Base-by-base conservation (phyloP, 2,329 filamentous ascomycete species). In the Clonostachys rhizophaga region DNA sequence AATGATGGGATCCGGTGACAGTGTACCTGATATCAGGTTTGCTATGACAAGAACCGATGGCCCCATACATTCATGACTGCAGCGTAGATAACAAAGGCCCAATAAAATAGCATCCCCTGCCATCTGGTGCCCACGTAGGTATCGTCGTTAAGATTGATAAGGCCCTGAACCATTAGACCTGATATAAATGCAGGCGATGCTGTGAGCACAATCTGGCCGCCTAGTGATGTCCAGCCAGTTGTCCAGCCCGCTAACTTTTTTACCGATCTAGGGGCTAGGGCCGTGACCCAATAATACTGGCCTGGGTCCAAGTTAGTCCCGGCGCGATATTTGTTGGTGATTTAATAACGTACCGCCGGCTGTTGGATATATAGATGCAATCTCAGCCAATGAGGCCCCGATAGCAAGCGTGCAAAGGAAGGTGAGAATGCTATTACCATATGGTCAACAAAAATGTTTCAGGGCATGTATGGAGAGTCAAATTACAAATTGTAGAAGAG, bases 41-140 rank as follows among this genome's bases (percentile, higher is more conserved):
- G 57, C 1, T 62, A 59, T 1, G 70, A 3, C 74, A 53, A 1
- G 65, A 44, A 18, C 52, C 63, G 0, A 60, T 58, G 0, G 69
- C 71, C 20, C 60, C 62, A 74, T 6, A 74, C 66, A 18, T 75
- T 76, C 33, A 72, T 49, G 0, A 53, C 52, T 6, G 64, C 51
- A 0, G 62, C 60, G 42, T 71, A 74, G 0, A 60, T 30, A 6
- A 74, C 48, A 0, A 74, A 52, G 2, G 66, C 60, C 70, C 71
- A 75, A 52, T 74, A 74, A 41, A 76, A 67, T 0, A 76, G 51
- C 61, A 74, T 69, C 0, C 70, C 71, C 17, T 70, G 68, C 67
- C 69, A 75, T 24, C 68, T 51, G n/a, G 61, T 40, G 0, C 70
- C 67, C 0, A 60, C 42, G 45, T 76, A 77, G 1, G 54, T 55